Evolutionary conservation across 1,139 yeast genomes (phyloP).

Genomic region (Suhomyces anneliseae): DNA sequence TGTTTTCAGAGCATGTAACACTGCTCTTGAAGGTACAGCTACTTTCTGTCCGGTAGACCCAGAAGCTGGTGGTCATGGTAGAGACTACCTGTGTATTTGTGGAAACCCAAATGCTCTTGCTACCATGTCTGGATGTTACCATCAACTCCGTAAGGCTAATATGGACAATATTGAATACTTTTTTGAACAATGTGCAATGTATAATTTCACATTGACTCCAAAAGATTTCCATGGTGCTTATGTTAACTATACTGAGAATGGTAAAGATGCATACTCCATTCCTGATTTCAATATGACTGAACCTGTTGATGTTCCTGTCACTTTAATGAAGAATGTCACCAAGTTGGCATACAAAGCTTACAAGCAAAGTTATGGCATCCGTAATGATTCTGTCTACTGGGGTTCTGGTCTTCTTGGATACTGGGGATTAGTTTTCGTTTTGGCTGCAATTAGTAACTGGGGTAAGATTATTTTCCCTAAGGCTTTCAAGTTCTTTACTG

Average conservation of each 20-base stretch:
- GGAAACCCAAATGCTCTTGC: conserved; percentile 13
- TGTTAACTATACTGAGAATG: conserved; percentile 17
- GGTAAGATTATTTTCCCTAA: conserved; percentile 25
- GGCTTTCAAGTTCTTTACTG: conserved; percentile 17
- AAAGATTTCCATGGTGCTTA: not conserved
- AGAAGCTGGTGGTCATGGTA: not conserved
- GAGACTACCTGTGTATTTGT: conserved; percentile 10
- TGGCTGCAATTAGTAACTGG: conserved; percentile 46
- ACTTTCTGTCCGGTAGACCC: not conserved
- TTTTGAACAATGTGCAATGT: conserved; percentile 11
- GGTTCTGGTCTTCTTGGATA: conserved; percentile 50
- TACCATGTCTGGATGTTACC: conserved; percentile 15
- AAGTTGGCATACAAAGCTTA: conserved; percentile 21
- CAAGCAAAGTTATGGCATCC: conserved; percentile 31
- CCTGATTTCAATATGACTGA: conserved; percentile 20
- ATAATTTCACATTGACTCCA: not conserved
- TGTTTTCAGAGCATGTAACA: not conserved
- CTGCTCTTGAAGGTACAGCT: not conserved
- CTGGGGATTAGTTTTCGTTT: conserved; percentile 46
- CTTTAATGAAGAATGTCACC: conserved; percentile 15
- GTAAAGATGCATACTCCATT: conserved; percentile 21
- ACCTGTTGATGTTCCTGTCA: conserved; percentile 24
- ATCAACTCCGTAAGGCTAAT: not conserved
- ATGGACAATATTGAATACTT: not conserved
- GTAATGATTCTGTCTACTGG: conserved; percentile 39